Evolutionary conservation across 129 eudicot genomes (phyloP).

Genomic region (Ambrosia trifida): DNA sequence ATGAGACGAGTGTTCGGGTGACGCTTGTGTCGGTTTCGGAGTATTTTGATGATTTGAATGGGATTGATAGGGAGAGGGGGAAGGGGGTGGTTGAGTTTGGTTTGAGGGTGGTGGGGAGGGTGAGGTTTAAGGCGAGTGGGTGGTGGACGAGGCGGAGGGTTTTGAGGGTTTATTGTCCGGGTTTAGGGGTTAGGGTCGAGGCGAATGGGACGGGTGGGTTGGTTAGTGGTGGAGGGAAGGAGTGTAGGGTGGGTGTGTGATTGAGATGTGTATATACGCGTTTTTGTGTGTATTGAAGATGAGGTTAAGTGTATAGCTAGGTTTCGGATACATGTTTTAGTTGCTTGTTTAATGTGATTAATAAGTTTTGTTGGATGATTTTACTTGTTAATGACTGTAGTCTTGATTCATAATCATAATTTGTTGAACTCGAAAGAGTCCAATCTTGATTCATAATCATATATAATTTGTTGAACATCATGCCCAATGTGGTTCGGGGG

Average conservation of each 20-base stretch:
- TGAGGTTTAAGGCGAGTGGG: slow-evolving; percentile 62
- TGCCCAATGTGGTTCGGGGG: no score
- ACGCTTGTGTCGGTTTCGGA: slow-evolving; percentile 45
- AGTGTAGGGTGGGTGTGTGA: slow-evolving; percentile 51
- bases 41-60: slow-evolving; percentile 38
- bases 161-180: slow-evolving; percentile 56
- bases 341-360: no score
- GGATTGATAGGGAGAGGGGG: slow-evolving; percentile 38
- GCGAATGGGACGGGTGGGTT: slow-evolving; percentile 38
- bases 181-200: slow-evolving; percentile 40
- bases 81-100: slow-evolving; percentile 50
- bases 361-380: no score
- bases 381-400: neutral
- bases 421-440: no score
- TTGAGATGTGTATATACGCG: neutral
- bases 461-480: no score
- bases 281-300: neutral
- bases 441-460: no score
- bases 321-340: no score
- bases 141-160: slow-evolving; percentile 76
- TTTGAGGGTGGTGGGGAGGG: slow-evolving; percentile 59
- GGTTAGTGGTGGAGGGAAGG: slow-evolving; percentile 44
- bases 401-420: no score
- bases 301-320: neutral
- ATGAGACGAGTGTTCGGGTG: slow-evolving; percentile 45